Conservation (phyloP, 805 yeast species). For the Starmerella kuoi region DNA sequence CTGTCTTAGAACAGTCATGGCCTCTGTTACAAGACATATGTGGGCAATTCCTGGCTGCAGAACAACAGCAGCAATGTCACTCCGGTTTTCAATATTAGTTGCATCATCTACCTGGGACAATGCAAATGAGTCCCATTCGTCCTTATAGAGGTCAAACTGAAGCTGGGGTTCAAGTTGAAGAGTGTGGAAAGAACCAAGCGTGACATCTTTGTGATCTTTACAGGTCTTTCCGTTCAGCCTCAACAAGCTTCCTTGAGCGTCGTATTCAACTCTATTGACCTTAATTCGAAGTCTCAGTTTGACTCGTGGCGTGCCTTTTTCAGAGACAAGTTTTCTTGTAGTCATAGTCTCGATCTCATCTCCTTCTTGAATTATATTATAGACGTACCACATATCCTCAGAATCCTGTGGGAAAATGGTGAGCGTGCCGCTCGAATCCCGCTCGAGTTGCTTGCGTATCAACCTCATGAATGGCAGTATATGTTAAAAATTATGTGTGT, state of each 20-base stretch:
- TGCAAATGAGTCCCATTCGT: slow-evolving; percentile 68
- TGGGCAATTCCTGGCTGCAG: slow-evolving; percentile 92
- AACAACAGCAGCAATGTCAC: slow-evolving; percentile 89
- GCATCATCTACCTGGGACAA: slow-evolving; percentile 54
- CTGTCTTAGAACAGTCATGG: slow-evolving; percentile 68
- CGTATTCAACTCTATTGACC: slow-evolving; percentile 64
- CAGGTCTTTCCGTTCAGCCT: slow-evolving; percentile 64
- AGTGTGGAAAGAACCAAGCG: slow-evolving; percentile 78
- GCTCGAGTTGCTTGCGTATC: slow-evolving; percentile 38
- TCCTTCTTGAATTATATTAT: slow-evolving; percentile 63
- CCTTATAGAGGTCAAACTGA: slow-evolving; percentile 56
- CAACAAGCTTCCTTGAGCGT: slow-evolving; percentile 61
- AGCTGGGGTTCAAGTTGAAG: slow-evolving; percentile 64
- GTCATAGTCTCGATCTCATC: slow-evolving; percentile 67
- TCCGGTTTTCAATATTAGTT: slow-evolving; percentile 61
- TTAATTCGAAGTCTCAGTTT: slow-evolving; percentile 46
- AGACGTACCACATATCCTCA: slow-evolving; percentile 82
- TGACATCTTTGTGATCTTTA: slow-evolving; percentile 58
- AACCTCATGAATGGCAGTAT: no score
- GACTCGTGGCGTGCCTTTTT: slow-evolving; percentile 38
- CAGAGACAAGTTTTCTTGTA: slow-evolving; percentile 43
- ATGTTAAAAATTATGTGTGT: no score
- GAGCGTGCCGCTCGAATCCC: slow-evolving; percentile 52
- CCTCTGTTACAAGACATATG: slow-evolving; percentile 75
- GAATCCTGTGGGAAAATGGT: slow-evolving; percentile 71